Conservation (phyloP, 371 early-diverging fungal genomes). For the Mycotypha africana region DNA sequence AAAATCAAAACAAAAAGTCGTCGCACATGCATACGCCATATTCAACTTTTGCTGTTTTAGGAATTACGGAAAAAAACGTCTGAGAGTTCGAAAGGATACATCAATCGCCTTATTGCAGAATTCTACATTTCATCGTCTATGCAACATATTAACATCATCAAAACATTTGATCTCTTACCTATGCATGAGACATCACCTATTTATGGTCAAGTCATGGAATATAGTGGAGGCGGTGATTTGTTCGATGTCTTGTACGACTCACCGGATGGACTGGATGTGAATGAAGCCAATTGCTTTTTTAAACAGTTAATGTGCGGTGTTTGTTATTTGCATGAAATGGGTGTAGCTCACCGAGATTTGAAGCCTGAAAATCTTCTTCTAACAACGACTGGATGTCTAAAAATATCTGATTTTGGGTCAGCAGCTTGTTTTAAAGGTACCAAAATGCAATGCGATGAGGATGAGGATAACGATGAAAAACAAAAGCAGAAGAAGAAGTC, state of each 20-base stretch:
- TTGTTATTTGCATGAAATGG: constrained; percentile 54
- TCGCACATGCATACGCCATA: background rate
- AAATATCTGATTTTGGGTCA: constrained; percentile 87
- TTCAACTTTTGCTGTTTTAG: too few species aligned
- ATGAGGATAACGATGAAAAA: too few species aligned
- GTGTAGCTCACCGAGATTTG: constrained; percentile 69
- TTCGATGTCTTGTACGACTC: constrained; percentile 47
- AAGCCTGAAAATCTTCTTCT: constrained; percentile 86
- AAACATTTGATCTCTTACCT: constrained; percentile 61
- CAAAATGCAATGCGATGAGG: constrained; percentile 11
- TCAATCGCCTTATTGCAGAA: constrained; percentile 58
- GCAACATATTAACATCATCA: constrained; percentile 61
- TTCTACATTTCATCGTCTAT: constrained; percentile 60
- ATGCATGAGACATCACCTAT: constrained; percentile 44
- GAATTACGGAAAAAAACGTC: constrained; percentile 56
- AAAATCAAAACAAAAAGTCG: background rate
- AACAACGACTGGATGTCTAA: constrained; percentile 71
- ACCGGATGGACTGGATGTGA: constrained; percentile 29
- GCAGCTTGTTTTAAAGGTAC: constrained; percentile 47
- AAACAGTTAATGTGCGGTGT: constrained; percentile 65
- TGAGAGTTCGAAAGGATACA: constrained; percentile 56
- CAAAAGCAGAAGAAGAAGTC: too few species aligned
- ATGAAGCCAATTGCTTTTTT: constrained; percentile 52
- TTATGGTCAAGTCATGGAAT: constrained; percentile 70
- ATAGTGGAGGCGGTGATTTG: constrained; percentile 62